Conservation (phyloP, 202 grass and related monocot genomes). For the Brachypodium distachyon region DNA sequence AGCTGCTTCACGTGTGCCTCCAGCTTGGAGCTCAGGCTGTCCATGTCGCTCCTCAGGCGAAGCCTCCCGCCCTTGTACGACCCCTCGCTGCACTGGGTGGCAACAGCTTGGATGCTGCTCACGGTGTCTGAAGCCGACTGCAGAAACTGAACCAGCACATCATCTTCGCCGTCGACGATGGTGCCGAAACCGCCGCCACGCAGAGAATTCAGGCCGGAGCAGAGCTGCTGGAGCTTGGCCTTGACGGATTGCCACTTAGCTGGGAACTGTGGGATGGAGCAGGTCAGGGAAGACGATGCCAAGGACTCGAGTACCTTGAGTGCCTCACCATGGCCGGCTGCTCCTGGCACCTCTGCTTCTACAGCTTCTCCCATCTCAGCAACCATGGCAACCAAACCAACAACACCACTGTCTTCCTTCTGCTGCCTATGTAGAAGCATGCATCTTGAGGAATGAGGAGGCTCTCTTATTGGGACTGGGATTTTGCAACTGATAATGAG, state of each 20-base stretch:
- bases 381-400: not conserved
- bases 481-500: not conserved
- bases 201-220: conserved; percentile 17
- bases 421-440: conserved; percentile 9
- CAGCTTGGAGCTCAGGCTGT: conserved; percentile 45
- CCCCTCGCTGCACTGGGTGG: conserved; percentile 41
- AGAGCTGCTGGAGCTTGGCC: conserved; percentile 59
- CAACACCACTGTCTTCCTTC: not conserved
- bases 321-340: conserved; percentile 20
- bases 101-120: conserved; percentile 30
- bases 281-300: conserved; percentile 39
- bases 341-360: not conserved
- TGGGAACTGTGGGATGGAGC: conserved; percentile 45
- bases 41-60: conserved; percentile 66
- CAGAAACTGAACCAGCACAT: conserved; percentile 22
- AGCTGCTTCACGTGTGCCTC: conserved; percentile 53
- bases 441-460: conserved; percentile 22
- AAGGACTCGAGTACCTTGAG: conserved; percentile 36
- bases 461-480: too few relatives aligned
- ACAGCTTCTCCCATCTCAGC: conserved; percentile 45
- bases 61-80: conserved; percentile 65
- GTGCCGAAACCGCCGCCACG: not conserved
- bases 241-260: conserved; percentile 80
- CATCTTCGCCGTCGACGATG: not conserved
- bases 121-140: conserved; percentile 27